Conservation (phyloP, 1,284 basidiomycete species). For the Pascua sp. region DNA sequence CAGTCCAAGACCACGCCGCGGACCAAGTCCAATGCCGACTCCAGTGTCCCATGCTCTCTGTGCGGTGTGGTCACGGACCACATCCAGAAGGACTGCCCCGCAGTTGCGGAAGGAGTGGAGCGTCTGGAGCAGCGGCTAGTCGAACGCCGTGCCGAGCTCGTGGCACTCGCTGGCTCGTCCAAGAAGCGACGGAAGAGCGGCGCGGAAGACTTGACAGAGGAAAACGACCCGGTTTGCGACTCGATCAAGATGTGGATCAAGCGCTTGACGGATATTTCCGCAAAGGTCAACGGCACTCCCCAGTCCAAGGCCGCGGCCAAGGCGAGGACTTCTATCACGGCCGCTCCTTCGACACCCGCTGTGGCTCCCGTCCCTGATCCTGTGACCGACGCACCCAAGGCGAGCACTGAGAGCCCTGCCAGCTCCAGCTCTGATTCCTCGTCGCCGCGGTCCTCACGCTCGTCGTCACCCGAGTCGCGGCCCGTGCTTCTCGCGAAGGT, state of each 20-base stretch:
- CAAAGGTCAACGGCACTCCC: constrained; percentile 17
- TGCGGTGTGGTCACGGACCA: constrained; percentile 10
- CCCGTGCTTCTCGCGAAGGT: too few relatives aligned
- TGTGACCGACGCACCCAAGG: too few relatives aligned
- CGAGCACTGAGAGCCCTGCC: too few relatives aligned
- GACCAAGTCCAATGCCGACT: too few relatives aligned
- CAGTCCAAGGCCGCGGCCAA: neutral
- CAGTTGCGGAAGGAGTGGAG: constrained; percentile 24
- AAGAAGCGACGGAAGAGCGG: neutral
- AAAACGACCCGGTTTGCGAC: constrained; percentile 16
- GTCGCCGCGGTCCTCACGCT: too few relatives aligned
- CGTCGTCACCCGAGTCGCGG: too few relatives aligned
- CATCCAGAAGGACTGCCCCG: constrained; percentile 32
- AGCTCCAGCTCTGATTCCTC: too few relatives aligned
- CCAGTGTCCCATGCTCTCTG: too few relatives aligned
- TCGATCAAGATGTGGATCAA: constrained; percentile 32
- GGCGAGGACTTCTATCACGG: too few relatives aligned
- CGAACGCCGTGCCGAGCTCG: constrained; percentile 8
- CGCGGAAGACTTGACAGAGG: constrained; percentile 8
- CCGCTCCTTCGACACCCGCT: too few relatives aligned
- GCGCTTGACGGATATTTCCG: constrained; percentile 18
- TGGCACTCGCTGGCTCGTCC: neutral
- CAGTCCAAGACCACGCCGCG: neutral
- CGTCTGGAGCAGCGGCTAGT: constrained; percentile 17
- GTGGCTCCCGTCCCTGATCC: too few relatives aligned